Percentiles rank a stretch among this genome's conserved stretches.
Conservation (phyloP, 139 green algal genomes). For the Nannochloris sp. region DNA sequence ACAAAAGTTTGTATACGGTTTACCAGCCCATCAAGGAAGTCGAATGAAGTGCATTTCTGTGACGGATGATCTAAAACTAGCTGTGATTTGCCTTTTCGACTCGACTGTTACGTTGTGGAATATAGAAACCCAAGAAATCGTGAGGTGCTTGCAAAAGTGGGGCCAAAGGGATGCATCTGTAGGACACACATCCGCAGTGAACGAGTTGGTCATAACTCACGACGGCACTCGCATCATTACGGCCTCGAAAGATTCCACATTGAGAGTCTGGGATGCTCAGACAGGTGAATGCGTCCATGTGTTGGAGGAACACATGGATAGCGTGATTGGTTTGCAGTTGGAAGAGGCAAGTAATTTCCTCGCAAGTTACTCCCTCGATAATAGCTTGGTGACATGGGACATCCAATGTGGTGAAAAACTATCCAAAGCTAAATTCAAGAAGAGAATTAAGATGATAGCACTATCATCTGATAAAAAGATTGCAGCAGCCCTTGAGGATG, state of each 20-base stretch:
- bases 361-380: slow-evolving; percentile 38
- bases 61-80: slow-evolving; percentile 23
- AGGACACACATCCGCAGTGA: slow-evolving; percentile 39
- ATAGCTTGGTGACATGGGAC: slow-evolving; percentile 32
- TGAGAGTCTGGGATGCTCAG: slow-evolving; percentile 51
- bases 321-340: slow-evolving; percentile 20
- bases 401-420: slow-evolving; percentile 14
- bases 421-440: background rate
- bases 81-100: slow-evolving; percentile 50
- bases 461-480: slow-evolving; percentile 4
- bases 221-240: slow-evolving; percentile 43
- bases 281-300: slow-evolving; percentile 27
- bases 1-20: slow-evolving; percentile 23
- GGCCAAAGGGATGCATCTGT: slow-evolving; percentile 27
- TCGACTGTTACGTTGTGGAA: slow-evolving; percentile 56
- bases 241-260: slow-evolving; percentile 54
- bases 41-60: slow-evolving; percentile 49
- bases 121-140: slow-evolving; percentile 21
- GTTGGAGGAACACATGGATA: slow-evolving; percentile 22
- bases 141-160: slow-evolving; percentile 46
- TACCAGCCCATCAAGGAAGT: slow-evolving; percentile 48
- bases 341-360: slow-evolving; percentile 17
- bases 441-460: background rate
- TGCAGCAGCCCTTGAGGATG: slow-evolving; percentile 24
- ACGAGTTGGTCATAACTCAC: slow-evolving; percentile 27